Base-by-base conservation (phyloP, 805 yeast genomes). In the Zygotorulaspora florentina region DNA sequence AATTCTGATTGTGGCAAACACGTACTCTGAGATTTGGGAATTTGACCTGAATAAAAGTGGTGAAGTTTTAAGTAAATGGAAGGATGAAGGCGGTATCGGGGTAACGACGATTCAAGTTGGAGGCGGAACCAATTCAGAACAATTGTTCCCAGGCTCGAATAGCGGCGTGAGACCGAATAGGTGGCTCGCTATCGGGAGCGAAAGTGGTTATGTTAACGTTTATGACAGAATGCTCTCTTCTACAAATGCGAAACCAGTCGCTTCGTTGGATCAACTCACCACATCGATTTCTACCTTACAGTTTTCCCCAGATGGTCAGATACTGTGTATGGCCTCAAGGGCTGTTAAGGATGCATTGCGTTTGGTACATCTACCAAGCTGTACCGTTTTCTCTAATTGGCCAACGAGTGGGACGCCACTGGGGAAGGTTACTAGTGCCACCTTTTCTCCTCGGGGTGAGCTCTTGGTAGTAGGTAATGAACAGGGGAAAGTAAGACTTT, bases 401-500 rank as follows among this genome's bases (percentile, higher is more conserved):
- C 99, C 99, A 13, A 93, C 98, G 1, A 82, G 91, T 42, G 89
- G 89, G 5, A 91, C 99, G 0, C 98, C 99, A 9, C 75, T 93
- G 54, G 99, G 99, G n/a, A 81, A 84, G 54, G 96, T 93, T 28
- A 87, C 96, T 0, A 67, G 82, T 13, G 83, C 81, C 2, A 77
- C 80, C 12, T 91, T 91, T 66, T 81, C 95, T 35, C 88, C 93
- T 23, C 79, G 79, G 51, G 80, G 82, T 48, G 93, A 87, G 66
- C 79, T 90, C 82, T 65, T 93, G 40, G 87, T 90, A 13, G 79
- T 88, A 1, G 99, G 96, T 51, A 91, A 90, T 58, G 95, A 87
- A 58, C 87, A 81, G 20, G 99, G 99, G 8, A 82, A 79, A 60
- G 93, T 84, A 8, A 81, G 98, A 55, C 72, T 93, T 45, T 93